These are phyloP conservation scores for Tetracentron sinense DNA, from an alignment of 164 flowering plant species.

Conservation along the genomic window DNA sequence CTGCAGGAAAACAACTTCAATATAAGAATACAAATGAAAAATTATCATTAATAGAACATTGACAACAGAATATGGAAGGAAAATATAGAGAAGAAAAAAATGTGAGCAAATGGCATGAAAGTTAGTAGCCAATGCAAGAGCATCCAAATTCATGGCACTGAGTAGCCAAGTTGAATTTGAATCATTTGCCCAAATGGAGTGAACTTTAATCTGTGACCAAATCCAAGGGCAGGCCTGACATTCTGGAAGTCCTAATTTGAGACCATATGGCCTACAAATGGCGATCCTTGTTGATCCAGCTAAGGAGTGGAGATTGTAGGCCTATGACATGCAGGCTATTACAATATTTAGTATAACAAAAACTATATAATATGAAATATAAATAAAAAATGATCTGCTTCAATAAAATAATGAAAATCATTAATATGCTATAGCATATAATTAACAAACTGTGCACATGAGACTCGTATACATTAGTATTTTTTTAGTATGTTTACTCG, in stretches of 20 bases:
- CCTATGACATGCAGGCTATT: not conserved
- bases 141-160: too few species aligned
- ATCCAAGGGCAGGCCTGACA: not conserved
- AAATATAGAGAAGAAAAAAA: too few species aligned
- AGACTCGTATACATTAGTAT: too few species aligned
- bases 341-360: not conserved
- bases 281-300: too few species aligned
- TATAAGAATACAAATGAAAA: not conserved
- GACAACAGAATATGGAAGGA: not conserved
- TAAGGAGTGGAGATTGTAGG: not conserved
- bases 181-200: not conserved
- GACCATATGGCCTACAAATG: too few species aligned
- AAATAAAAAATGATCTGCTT: not conserved
- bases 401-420: not conserved
- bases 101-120: too few species aligned
- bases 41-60: too few species aligned
- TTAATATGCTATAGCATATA: too few species aligned
- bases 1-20: conserved; percentile 36
- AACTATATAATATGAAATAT: not conserved
- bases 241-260: not conserved
- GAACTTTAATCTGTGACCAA: not conserved
- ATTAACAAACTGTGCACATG: too few species aligned
- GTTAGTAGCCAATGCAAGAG: too few species aligned
- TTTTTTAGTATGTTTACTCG: too few species aligned
- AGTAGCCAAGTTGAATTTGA: too few species aligned